A percentile compares a stretch with the other conserved stretches of the same genome.
phyloP scores from a whole-genome alignment of 1,284 basidiomycete species.

The Ustilago lituana region DNA sequence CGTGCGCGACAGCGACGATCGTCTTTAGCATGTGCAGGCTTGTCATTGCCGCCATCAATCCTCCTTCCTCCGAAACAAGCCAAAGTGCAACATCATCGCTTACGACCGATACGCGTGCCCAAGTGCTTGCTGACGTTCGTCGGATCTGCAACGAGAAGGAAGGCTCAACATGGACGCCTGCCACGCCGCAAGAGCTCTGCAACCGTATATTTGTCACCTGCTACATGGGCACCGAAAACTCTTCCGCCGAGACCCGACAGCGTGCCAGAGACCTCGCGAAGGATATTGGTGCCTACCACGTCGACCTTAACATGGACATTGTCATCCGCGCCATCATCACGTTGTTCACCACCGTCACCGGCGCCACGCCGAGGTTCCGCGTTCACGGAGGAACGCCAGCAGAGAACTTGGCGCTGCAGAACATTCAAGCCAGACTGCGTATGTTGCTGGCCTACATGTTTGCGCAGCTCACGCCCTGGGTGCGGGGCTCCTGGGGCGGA shows the following conservation, averaged over 20 bases:
- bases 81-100: constrained; percentile 12
- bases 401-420: constrained; percentile 96
- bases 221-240: constrained; percentile 99
- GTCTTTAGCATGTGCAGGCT: constrained; percentile 95
- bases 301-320: constrained; percentile 95
- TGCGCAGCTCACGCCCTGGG: constrained; percentile 94
- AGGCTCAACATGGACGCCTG: constrained; percentile 81
- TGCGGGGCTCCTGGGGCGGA: constrained; percentile 82
- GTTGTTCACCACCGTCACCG: constrained; percentile 86
- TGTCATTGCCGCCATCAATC: constrained; percentile 75
- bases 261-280: constrained; percentile 86
- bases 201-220: constrained; percentile 93
- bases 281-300: constrained; percentile 85
- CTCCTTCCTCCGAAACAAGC: not conserved
- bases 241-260: constrained; percentile 82
- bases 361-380: constrained; percentile 82
- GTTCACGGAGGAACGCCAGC: constrained; percentile 85
- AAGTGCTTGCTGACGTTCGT: constrained; percentile 89
- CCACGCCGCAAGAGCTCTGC: constrained; percentile 85
- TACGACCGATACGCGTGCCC: constrained; percentile 72
- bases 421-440: constrained; percentile 92
- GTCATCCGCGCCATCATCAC: constrained; percentile 83
- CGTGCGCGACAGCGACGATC: constrained; percentile 93
- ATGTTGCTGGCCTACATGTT: constrained; percentile 99
- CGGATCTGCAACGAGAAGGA: constrained; percentile 85